A percentile compares a stretch with the other conserved stretches of the same genome.
Evolutionary conservation across 1,284 basidiomycete species (phyloP).

Genomic region (Tremellales sp.): DNA sequence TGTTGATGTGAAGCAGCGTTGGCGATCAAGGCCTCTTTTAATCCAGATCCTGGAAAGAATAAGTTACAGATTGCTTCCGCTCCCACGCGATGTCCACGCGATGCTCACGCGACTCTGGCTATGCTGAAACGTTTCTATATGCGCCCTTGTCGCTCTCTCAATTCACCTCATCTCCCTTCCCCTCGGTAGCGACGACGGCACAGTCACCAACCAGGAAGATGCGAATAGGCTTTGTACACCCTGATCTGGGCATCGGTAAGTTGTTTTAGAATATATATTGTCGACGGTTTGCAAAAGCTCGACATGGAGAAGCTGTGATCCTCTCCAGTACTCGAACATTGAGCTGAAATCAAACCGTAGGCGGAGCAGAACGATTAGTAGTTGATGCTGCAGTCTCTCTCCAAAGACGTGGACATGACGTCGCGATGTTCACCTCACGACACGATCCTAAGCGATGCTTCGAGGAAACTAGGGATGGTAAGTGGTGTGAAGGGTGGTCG

Average conservation of each 20-base stretch:
- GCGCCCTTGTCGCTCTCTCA: no score
- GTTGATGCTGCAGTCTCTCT: constrained; percentile 93
- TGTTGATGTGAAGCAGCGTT: no score
- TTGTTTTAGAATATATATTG: constrained; percentile 5
- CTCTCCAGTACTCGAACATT: not conserved
- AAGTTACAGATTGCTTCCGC: no score
- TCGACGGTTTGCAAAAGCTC: not conserved
- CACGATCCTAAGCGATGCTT: constrained; percentile 83
- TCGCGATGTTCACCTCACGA: constrained; percentile 92
- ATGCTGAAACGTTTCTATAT: not conserved
- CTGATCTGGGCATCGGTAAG: constrained; percentile 89
- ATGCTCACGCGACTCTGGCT: no score
- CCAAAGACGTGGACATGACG: constrained; percentile 75
- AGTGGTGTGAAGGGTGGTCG: constrained; percentile 12
- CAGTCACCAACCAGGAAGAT: constrained; percentile 44
- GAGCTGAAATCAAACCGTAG: no score
- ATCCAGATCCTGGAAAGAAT: not conserved
- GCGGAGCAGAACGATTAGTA: constrained; percentile 89
- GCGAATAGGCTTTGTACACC: constrained; percentile 82
- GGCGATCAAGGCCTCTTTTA: no score
- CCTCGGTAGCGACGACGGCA: no score
- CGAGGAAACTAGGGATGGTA: constrained; percentile 84
- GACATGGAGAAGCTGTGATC: not conserved
- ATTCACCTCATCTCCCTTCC: no score
- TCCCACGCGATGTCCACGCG: no score